phyloP scores from a whole-genome alignment of 1,139 yeast genomes.

The Yamadazyma taylorii region DNA sequence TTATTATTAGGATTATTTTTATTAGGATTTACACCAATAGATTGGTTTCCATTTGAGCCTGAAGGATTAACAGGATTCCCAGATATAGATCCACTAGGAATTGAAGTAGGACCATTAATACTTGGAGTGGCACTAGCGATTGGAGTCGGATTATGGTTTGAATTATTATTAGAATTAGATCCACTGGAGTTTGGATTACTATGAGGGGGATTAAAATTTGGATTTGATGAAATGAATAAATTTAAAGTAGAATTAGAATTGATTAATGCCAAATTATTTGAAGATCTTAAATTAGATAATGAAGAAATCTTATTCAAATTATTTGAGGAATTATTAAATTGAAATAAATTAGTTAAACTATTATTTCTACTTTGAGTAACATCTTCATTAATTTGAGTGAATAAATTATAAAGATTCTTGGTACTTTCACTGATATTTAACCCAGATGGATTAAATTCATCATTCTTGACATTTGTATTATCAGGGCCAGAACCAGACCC shows the following conservation, averaged over 20 bases:
- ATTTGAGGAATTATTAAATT: constrained; percentile 7
- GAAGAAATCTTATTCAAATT: constrained; percentile 16
- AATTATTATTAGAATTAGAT: background rate
- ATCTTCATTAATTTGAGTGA: constrained; percentile 31
- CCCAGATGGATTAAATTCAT: constrained; percentile 4
- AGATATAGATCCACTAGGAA: background rate
- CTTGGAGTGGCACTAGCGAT: background rate
- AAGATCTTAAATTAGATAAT: constrained; percentile 15
- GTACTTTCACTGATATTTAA: constrained; percentile 26
- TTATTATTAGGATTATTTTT: too few relatives aligned
- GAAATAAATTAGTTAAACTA: constrained; percentile 24
- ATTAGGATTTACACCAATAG: too few relatives aligned
- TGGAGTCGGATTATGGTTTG: background rate
- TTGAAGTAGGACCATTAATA: background rate
- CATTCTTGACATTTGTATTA: too few relatives aligned
- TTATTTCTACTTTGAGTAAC: constrained; percentile 20
- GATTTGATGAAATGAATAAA: constrained; percentile 11
- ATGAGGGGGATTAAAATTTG: constrained; percentile 1
- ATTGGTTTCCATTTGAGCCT: constrained; percentile 1
- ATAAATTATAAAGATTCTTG: constrained; percentile 28
- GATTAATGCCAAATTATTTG: constrained; percentile 13
- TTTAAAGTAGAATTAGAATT: constrained; percentile 17
- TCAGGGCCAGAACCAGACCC: too few relatives aligned
- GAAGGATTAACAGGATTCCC: background rate
- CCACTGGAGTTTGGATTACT: constrained; percentile 1